Evolutionary conservation across 2,329 filamentous ascomycete genomes (phyloP).

Genomic region (Aspergillus novoparasiticus): DNA sequence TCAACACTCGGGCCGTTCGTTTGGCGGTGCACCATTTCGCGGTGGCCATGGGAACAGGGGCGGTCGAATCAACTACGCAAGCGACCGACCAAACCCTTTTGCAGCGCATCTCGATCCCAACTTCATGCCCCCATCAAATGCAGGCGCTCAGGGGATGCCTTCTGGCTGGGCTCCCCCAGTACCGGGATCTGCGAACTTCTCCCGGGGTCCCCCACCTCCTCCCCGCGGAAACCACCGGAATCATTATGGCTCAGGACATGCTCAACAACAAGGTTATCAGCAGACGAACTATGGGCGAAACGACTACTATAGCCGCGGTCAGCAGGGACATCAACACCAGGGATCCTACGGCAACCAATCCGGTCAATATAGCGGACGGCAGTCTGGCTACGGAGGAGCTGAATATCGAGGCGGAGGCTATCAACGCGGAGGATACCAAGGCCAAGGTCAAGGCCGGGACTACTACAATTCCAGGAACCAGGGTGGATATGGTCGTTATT

Average conservation of each 20-base stretch:
- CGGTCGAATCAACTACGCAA: conserved; percentile 59
- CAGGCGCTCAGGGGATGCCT: conserved; percentile 35
- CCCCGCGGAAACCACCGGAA: conserved; percentile 34
- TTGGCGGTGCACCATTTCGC: conserved; percentile 67
- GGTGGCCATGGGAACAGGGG: conserved; percentile 50
- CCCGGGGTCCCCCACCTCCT: conserved; percentile 42
- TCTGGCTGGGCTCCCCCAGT: conserved; percentile 38
- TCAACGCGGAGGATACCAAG: conserved; percentile 26
- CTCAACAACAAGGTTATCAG: conserved; percentile 23
- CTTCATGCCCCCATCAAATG: conserved; percentile 39
- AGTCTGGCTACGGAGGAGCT: conserved; percentile 28
- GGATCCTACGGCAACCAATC: conserved; percentile 27
- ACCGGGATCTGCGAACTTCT: conserved; percentile 33
- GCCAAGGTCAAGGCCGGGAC: conserved; percentile 30
- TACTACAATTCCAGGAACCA: conserved; percentile 34
- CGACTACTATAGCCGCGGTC: conserved; percentile 30
- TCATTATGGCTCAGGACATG: conserved; percentile 20
- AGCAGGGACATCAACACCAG: conserved; percentile 25
- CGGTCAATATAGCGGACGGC: conserved; percentile 28
- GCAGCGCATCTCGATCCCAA: conserved; percentile 51
- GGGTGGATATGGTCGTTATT: conserved; percentile 45
- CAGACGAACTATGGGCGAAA: conserved; percentile 18
- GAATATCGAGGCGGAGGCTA: conserved; percentile 29
- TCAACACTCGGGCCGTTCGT: conserved; percentile 66
- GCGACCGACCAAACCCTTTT: conserved; percentile 47